A percentile compares a stretch with the other conserved stretches of the same genome.
These are phyloP conservation scores for Solanum tarapatanum DNA, from an alignment of 257 asterid species.

Conservation along the genomic window DNA sequence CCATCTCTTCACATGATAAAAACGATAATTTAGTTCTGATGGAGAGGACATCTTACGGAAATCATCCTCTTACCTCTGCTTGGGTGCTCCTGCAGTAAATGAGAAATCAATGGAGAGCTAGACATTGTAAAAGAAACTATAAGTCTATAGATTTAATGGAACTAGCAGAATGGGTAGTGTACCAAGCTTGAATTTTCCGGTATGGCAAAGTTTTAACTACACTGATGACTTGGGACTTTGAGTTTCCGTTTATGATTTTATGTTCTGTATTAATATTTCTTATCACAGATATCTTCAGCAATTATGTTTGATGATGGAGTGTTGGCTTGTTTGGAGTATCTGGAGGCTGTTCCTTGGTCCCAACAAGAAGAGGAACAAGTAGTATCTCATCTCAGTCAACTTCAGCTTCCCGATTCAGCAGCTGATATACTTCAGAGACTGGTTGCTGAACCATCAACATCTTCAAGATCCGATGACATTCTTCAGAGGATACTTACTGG, in stretches of 20 bases:
- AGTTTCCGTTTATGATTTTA: not conserved
- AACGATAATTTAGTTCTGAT: not conserved
- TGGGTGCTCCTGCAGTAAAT: not conserved
- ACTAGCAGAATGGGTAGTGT: not conserved
- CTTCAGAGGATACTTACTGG: slow-evolving; percentile 52
- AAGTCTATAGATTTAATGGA: not conserved
- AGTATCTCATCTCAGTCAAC: slow-evolving; percentile 43
- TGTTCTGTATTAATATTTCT: not conserved
- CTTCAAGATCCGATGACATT: slow-evolving; percentile 55
- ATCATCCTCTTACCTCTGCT: not conserved
- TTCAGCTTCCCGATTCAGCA: slow-evolving; percentile 35
- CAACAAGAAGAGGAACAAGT: slow-evolving; percentile 70
- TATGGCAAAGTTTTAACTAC: not conserved
- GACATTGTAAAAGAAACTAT: not conserved
- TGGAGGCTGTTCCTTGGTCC: slow-evolving; percentile 89
- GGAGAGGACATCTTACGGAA: not conserved
- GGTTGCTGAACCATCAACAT: slow-evolving; percentile 45
- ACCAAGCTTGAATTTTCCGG: not conserved
- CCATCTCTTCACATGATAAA: not conserved
- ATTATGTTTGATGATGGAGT: slow-evolving; percentile 67
- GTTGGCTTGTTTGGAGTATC: slow-evolving; percentile 60
- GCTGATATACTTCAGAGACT: slow-evolving; percentile 65
- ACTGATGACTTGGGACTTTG: not conserved
- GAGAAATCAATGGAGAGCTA: not conserved
- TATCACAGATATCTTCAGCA: slow-evolving; percentile 61